Base-by-base conservation (phyloP, 345 rosid genomes). In the Cochlearia excelsa region DNA sequence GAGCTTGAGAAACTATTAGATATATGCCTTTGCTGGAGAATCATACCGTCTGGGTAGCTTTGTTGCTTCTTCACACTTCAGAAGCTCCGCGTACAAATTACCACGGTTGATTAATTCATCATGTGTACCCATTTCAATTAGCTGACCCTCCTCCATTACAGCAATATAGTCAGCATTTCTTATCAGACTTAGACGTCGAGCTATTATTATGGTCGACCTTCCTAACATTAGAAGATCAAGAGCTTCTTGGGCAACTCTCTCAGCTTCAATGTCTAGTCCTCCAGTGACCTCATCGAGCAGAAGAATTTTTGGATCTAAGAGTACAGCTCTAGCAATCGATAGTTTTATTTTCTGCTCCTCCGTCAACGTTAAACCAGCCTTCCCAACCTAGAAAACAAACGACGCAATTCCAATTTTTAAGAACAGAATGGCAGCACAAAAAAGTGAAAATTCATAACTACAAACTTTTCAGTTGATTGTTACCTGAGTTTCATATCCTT, bases 81-180 rank as follows among this genome's bases (percentile, higher is more conserved):
- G 86, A 76, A 93, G 97, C 74, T 93, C 99, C 6, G 97, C 94
- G 68, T 93, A 93, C 70, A 93, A 80, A 48, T 91, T 91, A 74
- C 81, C 88, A 69, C 78, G 73, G 75, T 73, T 77, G 59, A 83
- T 70, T 57, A 93, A 60, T 77, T 93, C 99, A 67, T 93, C 97
- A 69, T 93, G 99, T 31, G 99, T 93, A 34, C 99, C 99, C 90
- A 93, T 89, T 75, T 93, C 99, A 78, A 93, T 89, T 53, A 93
- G 99, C 72, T 80, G 97, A 10, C 99, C 99, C 74, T 93, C 99
- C 75, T 93, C 99, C 99, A 93, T 93, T 63, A 93, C 99, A 71
- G 99, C 97, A 68, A 93, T 93, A 67, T 89, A 93, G 76, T 93
- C 99, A 66, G 94, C 97, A 82, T 93, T 87, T 77, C 86, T 87